Base-by-base conservation (phyloP, 2,329 filamentous ascomycete genomes). In the Tolypocladium ophioglossoides region DNA sequence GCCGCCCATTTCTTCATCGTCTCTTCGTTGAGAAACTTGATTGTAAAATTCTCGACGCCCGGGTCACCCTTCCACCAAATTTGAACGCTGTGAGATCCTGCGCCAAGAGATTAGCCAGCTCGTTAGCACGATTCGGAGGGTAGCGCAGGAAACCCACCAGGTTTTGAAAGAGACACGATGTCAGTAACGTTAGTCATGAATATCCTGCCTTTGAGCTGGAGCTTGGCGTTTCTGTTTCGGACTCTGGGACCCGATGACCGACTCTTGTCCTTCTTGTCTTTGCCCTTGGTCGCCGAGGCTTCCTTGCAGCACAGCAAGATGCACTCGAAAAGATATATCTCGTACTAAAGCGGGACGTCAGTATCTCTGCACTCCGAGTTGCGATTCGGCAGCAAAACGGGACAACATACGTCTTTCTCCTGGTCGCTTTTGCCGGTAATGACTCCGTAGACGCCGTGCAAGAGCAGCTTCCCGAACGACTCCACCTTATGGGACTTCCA, bases 141-240 rank as follows among this genome's bases (percentile, higher is more conserved):
- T 32, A 5, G 27, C 18, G 44, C 18, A 14, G 11, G 44, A 39
- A 55, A 67, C 80, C 66, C 81, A 95, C 91, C 91, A 71, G 90
- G 89, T 70, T 91, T 96, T 51, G 86, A 84, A 56, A 94, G 77
- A 20, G 87, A 91, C 44, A 96, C 77, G n/a, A 96, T 86, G 68
- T 96, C 90, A 40, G 91, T 97, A 53, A 99, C 92, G 66, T 99
- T 99, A 62, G 91, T 91, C 91, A 99, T 97, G 73, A 96, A 97
- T 64, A 99, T 99, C 52, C 94, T 84, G 40, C 94, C 94, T 72
- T 99, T 99, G 34, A 99, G 79, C 70, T 96, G 91, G 57, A 97
- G 78, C 71, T 92, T 96, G 44, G 86, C 87, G 63, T 83, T 87
- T 67, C 82, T 85, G 64, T 79, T 83, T 48, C 74, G 72, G 49